Evolutionary conservation across 495 filamentous ascomycete genomes (phyloP).

Genomic region (Trypethelium eluteriae): DNA sequence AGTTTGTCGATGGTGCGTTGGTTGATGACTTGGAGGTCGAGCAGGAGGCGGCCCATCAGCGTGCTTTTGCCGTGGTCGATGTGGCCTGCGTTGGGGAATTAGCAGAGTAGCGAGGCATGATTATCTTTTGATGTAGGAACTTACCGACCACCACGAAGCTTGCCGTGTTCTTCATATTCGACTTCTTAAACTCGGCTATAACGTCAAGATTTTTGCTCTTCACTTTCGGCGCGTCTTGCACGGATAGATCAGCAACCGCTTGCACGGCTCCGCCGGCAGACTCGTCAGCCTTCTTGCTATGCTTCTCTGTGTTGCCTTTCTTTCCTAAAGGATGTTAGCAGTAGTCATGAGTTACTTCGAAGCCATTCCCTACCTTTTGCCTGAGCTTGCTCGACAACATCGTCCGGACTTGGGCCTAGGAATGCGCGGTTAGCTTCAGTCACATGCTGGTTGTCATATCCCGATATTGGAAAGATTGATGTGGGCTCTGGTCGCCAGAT

Average conservation of each 20-base stretch:
- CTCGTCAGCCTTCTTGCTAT: not conserved
- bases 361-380: constrained; percentile 64
- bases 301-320: constrained; percentile 1
- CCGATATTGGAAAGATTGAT: not conserved
- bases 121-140: constrained; percentile 24
- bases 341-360: not conserved
- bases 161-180: constrained; percentile 67
- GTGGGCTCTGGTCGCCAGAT: not conserved
- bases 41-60: constrained; percentile 88
- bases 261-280: not conserved
- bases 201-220: constrained; percentile 87
- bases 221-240: constrained; percentile 44
- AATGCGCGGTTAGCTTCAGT: constrained; percentile 46
- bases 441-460: not conserved
- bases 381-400: constrained; percentile 79
- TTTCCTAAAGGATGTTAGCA: constrained; percentile 10
- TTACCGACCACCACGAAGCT: constrained; percentile 94
- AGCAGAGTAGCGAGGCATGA: not conserved
- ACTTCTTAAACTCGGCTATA: constrained; percentile 67
- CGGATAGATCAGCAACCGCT: not conserved
- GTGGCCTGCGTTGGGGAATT: constrained; percentile 53
- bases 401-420: constrained; percentile 87
- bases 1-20: constrained; percentile 82
- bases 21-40: constrained; percentile 80
- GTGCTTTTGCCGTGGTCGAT: constrained; percentile 98